Base-by-base conservation (phyloP, 208 protist species). In the Acanthamoeba quina region DNA sequence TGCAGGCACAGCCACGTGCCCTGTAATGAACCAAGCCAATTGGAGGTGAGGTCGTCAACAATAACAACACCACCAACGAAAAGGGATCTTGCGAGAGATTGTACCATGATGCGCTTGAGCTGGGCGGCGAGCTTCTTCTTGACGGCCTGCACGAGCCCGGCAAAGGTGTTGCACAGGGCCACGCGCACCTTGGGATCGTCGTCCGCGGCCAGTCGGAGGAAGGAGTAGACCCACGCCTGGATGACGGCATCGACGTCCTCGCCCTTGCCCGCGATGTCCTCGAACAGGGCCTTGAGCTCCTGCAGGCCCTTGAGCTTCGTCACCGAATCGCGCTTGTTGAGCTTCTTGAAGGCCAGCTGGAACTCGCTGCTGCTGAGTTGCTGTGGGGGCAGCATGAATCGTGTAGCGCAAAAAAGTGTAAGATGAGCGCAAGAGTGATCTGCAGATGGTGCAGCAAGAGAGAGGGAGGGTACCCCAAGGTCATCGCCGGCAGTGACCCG, bases 291-390 rank as follows among this genome's bases (percentile, higher is more conserved):
- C 34, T 82, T 76, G 47, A 93, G 68, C 64, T 93, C 90, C 29
- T 93, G 62, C 29, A 93, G 68, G 31, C 90, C 90, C 70, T 93
- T 93, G 90, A 93, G 90, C 90, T 93, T 93, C 10, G 90, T 93
- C 24, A 82, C 49, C n/a, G 90, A 83, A 34, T 93, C 90, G 5
- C 56, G 44, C 72, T 93, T 93, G 68, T 15, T 82, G 15, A 93
- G 90, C 68, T 93, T 93, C 68, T 93, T 93, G 68, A 93, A 82
- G 15, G 90, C 62, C 72, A 93, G 72, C 37, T 93, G 90, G 19
- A 83, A 85, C 68, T 93, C 90, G 37, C 68, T 76, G 72, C 41
- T 93, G 37, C 41, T 74, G 15, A 76, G 85, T 76, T 91, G 85
- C 78, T 86, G 78, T 54, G 26, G 41, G 41, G 41, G n/a, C 41